Percentiles rank a stretch among this genome's conserved stretches.
Evolutionary conservation across 2,329 filamentous ascomycete genomes (phyloP).

Genomic region (Pseudogymnoascus sp.): DNA sequence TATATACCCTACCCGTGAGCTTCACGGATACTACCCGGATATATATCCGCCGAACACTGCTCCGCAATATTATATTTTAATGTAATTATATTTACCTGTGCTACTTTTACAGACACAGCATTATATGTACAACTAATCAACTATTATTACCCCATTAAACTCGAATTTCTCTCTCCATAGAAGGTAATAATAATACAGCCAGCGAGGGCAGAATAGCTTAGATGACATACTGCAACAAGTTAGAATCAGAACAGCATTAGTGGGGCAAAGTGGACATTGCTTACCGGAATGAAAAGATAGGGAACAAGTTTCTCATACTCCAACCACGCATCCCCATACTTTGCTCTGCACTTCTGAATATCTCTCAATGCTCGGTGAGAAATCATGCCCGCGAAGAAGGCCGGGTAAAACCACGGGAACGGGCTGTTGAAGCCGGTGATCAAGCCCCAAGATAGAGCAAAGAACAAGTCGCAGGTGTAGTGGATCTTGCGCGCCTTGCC

Average conservation of each 20-base stretch:
- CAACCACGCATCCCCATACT: slow-evolving; percentile 75
- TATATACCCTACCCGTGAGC: too few species aligned
- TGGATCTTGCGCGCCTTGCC: slow-evolving; percentile 71
- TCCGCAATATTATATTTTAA: neutral
- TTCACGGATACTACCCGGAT: too few species aligned
- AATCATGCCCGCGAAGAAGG: slow-evolving; percentile 77
- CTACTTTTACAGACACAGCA: neutral
- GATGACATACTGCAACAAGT: slow-evolving; percentile 12
- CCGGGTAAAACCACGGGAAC: slow-evolving; percentile 83
- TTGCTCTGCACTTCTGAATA: slow-evolving; percentile 64
- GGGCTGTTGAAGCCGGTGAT: slow-evolving; percentile 73
- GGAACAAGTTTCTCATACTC: slow-evolving; percentile 76
- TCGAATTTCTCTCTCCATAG: neutral
- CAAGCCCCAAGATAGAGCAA: slow-evolving; percentile 70
- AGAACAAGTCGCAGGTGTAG: slow-evolving; percentile 74
- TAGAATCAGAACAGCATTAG: neutral
- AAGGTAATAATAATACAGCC: neutral
- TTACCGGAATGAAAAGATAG: slow-evolving; percentile 72
- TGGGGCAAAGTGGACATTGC: slow-evolving; percentile 20
- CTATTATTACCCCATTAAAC: neutral
- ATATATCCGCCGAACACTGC: too few species aligned
- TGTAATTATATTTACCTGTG: neutral
- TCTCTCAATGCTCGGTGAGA: slow-evolving; percentile 68
- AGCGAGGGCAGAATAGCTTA: neutral
- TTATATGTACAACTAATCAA: slow-evolving; percentile 4